Evolutionary conservation across 805 yeast species (phyloP), one percentile per base, ranked within the genome.

Genomic region (Debaryomyces maramus): DNA sequence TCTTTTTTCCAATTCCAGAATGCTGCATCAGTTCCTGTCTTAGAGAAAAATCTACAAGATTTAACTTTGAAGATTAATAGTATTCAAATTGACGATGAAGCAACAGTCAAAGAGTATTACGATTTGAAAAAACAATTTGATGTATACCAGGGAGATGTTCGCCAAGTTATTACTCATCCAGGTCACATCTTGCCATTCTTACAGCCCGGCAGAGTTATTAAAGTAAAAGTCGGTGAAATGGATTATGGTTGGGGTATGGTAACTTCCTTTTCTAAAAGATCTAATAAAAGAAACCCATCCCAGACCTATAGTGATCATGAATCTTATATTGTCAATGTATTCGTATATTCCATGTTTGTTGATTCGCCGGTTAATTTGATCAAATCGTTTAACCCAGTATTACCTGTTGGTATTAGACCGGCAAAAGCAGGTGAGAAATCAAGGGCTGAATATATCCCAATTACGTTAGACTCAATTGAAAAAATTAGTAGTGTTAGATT

Each of bases 181-280:
- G 84, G 91, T 4, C 81, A 91, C 60, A 75, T 83, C 15, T 70
- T 91, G 40, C 85, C 86, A 19, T 95, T 86, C 59, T 68, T 93
- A 53, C 95, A 89, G 60, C 81, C 87, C 11, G 99, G 99, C 21
- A 78, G 99, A 62, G 75, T 93, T 42, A 65, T 90, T 23, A 80
- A 81, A 51, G 78, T 90, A 9, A 73, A 73, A 39, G 72, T 90
- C 36, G 76, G 75, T 13, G 69, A 67, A 5, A 63, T 75, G 34
- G 85, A 88, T 45, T 95, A 89, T 59, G 97, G 97, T n/a, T 93
- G 99, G 99, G 97, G 91, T 42, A 85, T 87, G 57, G 93, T 90
- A 9, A 80, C 86, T 8, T 79, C 81, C 34, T 86, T 83, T 51
- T 72, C 78, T 30, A 90, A 88, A 62, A 76, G 98, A 58, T 63